Base-by-base conservation (phyloP, 164 flowering plant genomes). In the Echeveria elegans region DNA sequence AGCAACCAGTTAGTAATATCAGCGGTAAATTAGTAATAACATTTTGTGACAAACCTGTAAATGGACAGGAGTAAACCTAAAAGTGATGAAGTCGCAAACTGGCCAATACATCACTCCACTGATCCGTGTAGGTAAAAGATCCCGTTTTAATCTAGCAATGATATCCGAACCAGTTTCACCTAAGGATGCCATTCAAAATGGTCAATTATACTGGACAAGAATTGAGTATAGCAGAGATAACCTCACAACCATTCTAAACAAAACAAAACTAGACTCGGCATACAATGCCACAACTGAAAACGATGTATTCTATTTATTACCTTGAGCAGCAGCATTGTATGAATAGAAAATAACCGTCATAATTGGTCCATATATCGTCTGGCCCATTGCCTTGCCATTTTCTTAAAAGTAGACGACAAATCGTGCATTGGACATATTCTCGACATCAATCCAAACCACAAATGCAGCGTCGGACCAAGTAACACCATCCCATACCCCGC, bases 391-490 rank as follows among this genome's bases (percentile, higher is more conserved):
- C n/a, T n/a, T n/a, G n/a, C 65, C 69, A 93, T 89, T 74, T 94
- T 93, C 88, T 86, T 90, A 53, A 87, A 69, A 5, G 96, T 91
- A 56, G 87, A 72, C 7, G 80, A 16, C 15, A 87, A 10, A 75
- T 89, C 96, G 43, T 78, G 76, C 77, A 84, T 83, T 2, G 97
- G 99, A 38, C 88, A 72, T 69, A 82, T 59, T 73, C 61, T 84
- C n/a, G 99, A 91, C 72, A 91, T 68, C 16, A 85, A 85, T 67
- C 88, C 89, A 82, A 86, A 94, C 97, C 97, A 94, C 48, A 73
- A 75, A 78, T 91, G 97, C 66, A 94, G 75, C 14, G 97, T 74
- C 34, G 99, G 97, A 43, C 97, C 99, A 64, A 85, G 71, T 70
- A 91, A 58, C 26, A 94, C 21, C 83, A 86, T 24, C 69, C 97